Evolutionary conservation across 2,329 filamentous ascomycete genomes (phyloP), one percentile per base, ranked within the genome.

Genomic region (Fusarium lyarnte): DNA sequence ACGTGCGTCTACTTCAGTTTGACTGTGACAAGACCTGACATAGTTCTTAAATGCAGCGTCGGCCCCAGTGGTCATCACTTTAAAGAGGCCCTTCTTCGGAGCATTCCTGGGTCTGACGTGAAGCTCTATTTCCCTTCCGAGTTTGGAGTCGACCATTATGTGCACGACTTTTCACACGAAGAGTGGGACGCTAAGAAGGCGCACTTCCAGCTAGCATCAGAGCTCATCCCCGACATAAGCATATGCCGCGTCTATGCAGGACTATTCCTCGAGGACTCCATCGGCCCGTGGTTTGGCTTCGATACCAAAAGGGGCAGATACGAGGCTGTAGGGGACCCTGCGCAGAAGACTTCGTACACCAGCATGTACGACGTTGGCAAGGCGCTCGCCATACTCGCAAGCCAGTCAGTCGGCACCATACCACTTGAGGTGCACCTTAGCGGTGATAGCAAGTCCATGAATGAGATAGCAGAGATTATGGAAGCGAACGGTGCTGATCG

Each of bases 51-150:
- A 36, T 27, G 27, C 13, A 58, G 55, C 9, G 42, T 58, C 12
- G 55, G 55, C 4, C 55, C 55, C 6, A 58, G 21, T 25, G 55
- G 55, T 8, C 55, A 58, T 14, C 43, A 58, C 55, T 51, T 58
- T 25, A 58, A 58, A 21, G 55, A 58, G 16, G n/a, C 33, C 21
- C 55, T 58, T 58, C 55, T 58, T 33, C 55, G 42, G 11, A 39
- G 25, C 21, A 58, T 58, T 31, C 33, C 33, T 25, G 33, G 8
- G 2, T 58, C 55, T 4, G 21, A 12, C 8, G 33, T 51, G 0
- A 58, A 58, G 55, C 55, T 58, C 35, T 58, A 58, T 39, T 58
- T 58, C 17, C 55, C 55, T 5, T 58, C 42, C 9, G 55, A 58
- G 42, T 58, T 58, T 35, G 55, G 55, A 13, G 55, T 58, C 17